Evolutionary conservation across 345 rosid genomes (phyloP).

Genomic region (Crucihimalaya himalaica): DNA sequence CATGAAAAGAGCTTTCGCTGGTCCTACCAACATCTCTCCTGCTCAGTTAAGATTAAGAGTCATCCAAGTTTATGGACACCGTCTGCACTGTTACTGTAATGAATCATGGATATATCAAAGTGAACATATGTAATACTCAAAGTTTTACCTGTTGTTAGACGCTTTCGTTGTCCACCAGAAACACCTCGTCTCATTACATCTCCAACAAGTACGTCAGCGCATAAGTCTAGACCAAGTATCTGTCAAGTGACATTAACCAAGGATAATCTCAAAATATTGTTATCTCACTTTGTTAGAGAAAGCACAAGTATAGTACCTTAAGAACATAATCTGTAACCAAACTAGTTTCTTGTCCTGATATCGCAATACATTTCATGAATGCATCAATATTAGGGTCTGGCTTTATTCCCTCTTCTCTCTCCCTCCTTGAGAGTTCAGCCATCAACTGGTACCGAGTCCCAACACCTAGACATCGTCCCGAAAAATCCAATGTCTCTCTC

Average conservation of each 20-base stretch:
- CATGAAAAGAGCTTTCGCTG: constrained; percentile 80
- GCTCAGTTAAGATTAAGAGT: constrained; percentile 28
- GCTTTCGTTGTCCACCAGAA: constrained; percentile 82
- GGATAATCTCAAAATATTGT: neutral
- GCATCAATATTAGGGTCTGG: constrained; percentile 78
- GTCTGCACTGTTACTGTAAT: neutral
- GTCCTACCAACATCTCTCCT: constrained; percentile 96
- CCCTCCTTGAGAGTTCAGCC: constrained; percentile 74
- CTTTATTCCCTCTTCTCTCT: constrained; percentile 64
- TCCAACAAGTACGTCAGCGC: constrained; percentile 76
- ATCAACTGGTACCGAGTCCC: constrained; percentile 66
- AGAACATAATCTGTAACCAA: constrained; percentile 71
- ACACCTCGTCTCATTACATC: constrained; percentile 79
- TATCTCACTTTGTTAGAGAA: neutral
- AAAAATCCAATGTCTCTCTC: constrained; percentile 75
- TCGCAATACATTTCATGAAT: constrained; percentile 71
- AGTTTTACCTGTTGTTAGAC: constrained; percentile 71
- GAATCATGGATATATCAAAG: neutral
- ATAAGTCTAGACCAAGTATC: constrained; percentile 74
- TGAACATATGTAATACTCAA: neutral
- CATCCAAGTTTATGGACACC: neutral
- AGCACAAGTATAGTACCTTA: constrained; percentile 49
- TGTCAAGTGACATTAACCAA: constrained; percentile 30
- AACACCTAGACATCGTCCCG: constrained; percentile 76
- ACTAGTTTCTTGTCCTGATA: constrained; percentile 64